Evolutionary conservation across 306 rosid genomes (phyloP).

Genomic region (Cicer chorassanicum): DNA sequence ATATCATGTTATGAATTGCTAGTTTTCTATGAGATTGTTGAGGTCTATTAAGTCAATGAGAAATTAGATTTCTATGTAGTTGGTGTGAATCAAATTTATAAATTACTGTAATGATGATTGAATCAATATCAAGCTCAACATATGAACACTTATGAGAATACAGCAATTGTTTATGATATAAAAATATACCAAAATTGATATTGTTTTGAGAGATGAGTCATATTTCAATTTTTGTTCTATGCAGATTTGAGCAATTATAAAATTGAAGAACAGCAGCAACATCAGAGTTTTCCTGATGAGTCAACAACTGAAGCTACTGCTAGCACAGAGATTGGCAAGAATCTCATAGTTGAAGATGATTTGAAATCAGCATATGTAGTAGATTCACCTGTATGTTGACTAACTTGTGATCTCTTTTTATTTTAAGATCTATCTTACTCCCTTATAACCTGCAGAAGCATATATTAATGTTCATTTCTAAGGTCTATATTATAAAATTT

Average conservation of each 20-base stretch:
- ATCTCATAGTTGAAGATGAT: slow-evolving; percentile 80
- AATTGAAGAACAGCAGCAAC: slow-evolving; percentile 81
- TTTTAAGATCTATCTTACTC: slow-evolving; percentile 20
- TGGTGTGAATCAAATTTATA: slow-evolving; percentile 27
- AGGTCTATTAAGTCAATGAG: slow-evolving; percentile 11
- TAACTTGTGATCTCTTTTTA: slow-evolving; percentile 33
- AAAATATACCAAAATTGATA: slow-evolving; percentile 6
- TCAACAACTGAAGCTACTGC: slow-evolving; percentile 59
- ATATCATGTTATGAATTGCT: slow-evolving; percentile 15
- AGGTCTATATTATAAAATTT: slow-evolving; percentile 1
- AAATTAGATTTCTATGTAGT: slow-evolving; percentile 5
- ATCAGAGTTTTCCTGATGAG: slow-evolving; percentile 72
- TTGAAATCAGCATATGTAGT: slow-evolving; percentile 65
- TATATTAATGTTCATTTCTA: slow-evolving; percentile 5
- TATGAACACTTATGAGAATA: slow-evolving; percentile 5
- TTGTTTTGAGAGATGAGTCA: slow-evolving; percentile 32
- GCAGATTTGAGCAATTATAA: slow-evolving; percentile 70
- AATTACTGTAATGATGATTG: slow-evolving; percentile 7
- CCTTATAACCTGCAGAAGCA: background rate
- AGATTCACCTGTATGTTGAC: slow-evolving; percentile 69
- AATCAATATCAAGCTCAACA: slow-evolving; percentile 29
- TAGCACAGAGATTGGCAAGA: slow-evolving; percentile 73
- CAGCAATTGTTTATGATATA: background rate
- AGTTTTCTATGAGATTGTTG: slow-evolving; percentile 20
- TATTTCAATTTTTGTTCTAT: slow-evolving; percentile 41